These are phyloP conservation scores for Nemania serpens DNA, from an alignment of 2,329 filamentous ascomycete species.

Conservation along the genomic window DNA sequence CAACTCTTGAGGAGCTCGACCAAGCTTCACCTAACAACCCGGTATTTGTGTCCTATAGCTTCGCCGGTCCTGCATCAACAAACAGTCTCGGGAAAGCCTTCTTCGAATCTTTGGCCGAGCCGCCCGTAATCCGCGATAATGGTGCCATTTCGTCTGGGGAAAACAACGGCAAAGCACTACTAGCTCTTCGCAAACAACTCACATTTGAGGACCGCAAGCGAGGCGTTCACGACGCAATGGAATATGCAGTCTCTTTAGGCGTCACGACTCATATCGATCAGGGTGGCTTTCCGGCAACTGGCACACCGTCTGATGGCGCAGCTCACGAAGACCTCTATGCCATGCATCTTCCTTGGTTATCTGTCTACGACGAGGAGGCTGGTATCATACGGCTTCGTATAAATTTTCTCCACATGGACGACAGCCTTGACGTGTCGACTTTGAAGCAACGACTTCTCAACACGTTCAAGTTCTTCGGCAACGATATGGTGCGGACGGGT, in stretches of 20 bases:
- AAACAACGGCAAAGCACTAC: conserved; percentile 36
- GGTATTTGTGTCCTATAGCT: conserved; percentile 33
- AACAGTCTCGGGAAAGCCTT: conserved; percentile 35
- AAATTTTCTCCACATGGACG: conserved; percentile 39
- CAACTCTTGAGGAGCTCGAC: conserved; percentile 38
- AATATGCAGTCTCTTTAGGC: conserved; percentile 36
- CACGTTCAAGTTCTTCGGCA: conserved; percentile 38
- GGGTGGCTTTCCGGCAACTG: conserved; percentile 35
- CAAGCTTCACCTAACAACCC: conserved; percentile 32
- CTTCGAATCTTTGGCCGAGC: conserved; percentile 25
- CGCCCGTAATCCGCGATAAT: conserved; percentile 23
- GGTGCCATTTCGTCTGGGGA: conserved; percentile 33
- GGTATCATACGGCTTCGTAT: conserved; percentile 35
- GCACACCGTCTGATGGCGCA: conserved; percentile 34
- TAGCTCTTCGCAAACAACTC: conserved; percentile 32
- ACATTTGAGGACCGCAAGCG: conserved; percentile 34
- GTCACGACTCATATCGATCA: conserved; percentile 40
- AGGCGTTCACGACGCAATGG: conserved; percentile 36
- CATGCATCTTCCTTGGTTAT: conserved; percentile 37
- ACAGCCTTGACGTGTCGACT: conserved; percentile 21
- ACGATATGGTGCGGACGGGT: conserved; percentile 38
- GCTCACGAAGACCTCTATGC: conserved; percentile 36
- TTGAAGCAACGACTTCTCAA: conserved; percentile 34
- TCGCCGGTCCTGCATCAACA: conserved; percentile 34
- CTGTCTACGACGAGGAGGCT: conserved; percentile 29